Percentiles rank a stretch among this genome's conserved stretches.
Evolutionary conservation across 2,329 filamentous ascomycete species (phyloP).

Genomic region (Monosporascus sp.): DNA sequence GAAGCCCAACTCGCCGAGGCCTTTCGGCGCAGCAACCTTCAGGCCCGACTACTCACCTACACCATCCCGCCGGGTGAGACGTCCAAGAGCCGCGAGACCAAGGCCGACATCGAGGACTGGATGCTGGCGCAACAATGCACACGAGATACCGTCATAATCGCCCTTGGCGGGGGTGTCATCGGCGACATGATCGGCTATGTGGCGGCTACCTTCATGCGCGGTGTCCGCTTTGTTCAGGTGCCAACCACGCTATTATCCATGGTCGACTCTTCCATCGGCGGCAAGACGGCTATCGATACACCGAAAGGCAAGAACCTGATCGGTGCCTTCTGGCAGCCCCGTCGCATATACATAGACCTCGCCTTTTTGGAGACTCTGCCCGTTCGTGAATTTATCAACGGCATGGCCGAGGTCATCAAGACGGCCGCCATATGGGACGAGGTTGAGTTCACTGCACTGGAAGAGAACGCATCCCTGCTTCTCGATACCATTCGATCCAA

Average conservation of each 20-base stretch:
- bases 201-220: slow-evolving; percentile 97
- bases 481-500: slow-evolving; percentile 65
- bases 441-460: slow-evolving; percentile 75
- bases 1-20: slow-evolving; percentile 56
- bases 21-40: slow-evolving; percentile 32
- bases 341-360: slow-evolving; percentile 90
- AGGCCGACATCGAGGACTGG: slow-evolving; percentile 96
- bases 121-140: slow-evolving; percentile 89
- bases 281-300: slow-evolving; percentile 97
- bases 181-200: slow-evolving; percentile 98
- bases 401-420: slow-evolving; percentile 98
- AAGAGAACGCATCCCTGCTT: slow-evolving; percentile 74
- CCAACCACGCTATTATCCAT: slow-evolving; percentile 92
- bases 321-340: slow-evolving; percentile 93
- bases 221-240: slow-evolving; percentile 92
- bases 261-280: slow-evolving; percentile 97
- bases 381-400: slow-evolving; percentile 90
- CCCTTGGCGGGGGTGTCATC: slow-evolving; percentile 92
- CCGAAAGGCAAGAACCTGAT: slow-evolving; percentile 94
- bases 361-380: slow-evolving; percentile 87
- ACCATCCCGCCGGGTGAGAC: slow-evolving; percentile 85
- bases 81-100: slow-evolving; percentile 89
- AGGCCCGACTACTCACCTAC: slow-evolving; percentile 74
- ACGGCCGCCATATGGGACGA: slow-evolving; percentile 96
- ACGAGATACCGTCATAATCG: slow-evolving; percentile 89